Evolutionary conservation across 2,329 filamentous ascomycete species (phyloP).

Genomic region (Fusarium burgessii): DNA sequence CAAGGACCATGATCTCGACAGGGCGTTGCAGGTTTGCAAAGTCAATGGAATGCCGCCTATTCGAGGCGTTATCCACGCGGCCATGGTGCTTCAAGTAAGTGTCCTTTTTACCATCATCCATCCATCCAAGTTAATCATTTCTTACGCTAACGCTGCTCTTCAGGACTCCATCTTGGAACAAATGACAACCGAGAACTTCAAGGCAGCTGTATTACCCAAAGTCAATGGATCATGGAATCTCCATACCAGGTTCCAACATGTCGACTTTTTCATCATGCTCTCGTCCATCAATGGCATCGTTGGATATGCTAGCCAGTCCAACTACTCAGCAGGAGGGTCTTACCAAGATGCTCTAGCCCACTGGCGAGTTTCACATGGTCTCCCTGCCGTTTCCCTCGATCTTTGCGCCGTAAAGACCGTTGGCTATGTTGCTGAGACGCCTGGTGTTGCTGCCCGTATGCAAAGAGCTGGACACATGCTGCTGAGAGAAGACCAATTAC

Average conservation of each 20-base stretch:
- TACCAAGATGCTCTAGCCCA: neutral
- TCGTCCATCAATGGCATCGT: neutral
- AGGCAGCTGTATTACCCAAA: neutral
- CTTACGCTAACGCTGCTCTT: rapidly evolving
- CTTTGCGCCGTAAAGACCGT: neutral
- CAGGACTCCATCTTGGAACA: neutral
- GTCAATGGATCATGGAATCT: neutral
- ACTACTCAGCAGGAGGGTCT: neutral
- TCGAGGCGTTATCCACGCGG: neutral
- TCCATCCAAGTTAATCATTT: neutral
- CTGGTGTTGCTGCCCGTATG: neutral
- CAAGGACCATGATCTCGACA: neutral
- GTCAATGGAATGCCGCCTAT: neutral
- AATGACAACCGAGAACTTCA: neutral
- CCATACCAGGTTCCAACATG: neutral
- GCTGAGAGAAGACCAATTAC: neutral
- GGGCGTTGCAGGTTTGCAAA: neutral
- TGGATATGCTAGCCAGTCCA: neutral
- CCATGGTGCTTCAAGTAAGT: neutral
- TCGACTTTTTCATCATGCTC: neutral
- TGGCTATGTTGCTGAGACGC: neutral
- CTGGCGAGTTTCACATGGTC: neutral
- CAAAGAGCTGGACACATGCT: neutral
- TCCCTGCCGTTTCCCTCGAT: neutral
- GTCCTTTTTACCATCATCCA: neutral